Evolutionary conservation across 1,284 basidiomycete genomes (phyloP).

Genomic region (Taiwanofungus camphoratus): DNA sequence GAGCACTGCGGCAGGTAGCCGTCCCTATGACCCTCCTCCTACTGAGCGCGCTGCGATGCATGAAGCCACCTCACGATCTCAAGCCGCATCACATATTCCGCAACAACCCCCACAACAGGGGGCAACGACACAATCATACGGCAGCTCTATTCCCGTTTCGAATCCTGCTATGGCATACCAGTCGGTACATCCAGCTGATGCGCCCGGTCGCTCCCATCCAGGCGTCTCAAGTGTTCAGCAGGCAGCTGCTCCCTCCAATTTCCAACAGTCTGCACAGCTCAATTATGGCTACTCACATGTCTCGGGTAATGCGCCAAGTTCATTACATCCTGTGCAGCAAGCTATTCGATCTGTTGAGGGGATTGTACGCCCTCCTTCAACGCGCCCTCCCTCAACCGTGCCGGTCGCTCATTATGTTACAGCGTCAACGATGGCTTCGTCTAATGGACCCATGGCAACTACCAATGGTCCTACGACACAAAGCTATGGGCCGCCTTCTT

Average conservation of each 20-base stretch:
- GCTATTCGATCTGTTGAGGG: constrained; percentile 10
- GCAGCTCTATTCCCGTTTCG: background rate
- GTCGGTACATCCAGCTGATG: background rate
- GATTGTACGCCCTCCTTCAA: constrained; percentile 6
- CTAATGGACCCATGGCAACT: background rate
- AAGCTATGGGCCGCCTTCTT: background rate
- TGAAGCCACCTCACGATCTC: background rate
- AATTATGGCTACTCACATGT: background rate
- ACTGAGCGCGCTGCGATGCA: background rate
- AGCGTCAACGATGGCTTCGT: background rate
- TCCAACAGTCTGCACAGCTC: background rate
- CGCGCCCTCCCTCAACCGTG: background rate
- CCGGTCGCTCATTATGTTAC: background rate
- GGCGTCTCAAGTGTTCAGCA: background rate
- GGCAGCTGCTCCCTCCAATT: background rate
- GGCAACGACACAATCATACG: background rate
- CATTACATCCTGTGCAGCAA: constrained; percentile 8
- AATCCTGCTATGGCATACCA: background rate
- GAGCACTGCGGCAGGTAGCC: constrained; percentile 11
- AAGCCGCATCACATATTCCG: background rate
- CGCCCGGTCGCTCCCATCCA: background rate
- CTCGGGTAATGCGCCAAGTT: background rate
- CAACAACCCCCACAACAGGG: background rate
- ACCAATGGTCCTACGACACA: background rate
- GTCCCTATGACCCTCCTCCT: constrained; percentile 8